Evolutionary conservation across 768 basidiomycete species (phyloP).

Genomic region (Agrocybe praecox): DNA sequence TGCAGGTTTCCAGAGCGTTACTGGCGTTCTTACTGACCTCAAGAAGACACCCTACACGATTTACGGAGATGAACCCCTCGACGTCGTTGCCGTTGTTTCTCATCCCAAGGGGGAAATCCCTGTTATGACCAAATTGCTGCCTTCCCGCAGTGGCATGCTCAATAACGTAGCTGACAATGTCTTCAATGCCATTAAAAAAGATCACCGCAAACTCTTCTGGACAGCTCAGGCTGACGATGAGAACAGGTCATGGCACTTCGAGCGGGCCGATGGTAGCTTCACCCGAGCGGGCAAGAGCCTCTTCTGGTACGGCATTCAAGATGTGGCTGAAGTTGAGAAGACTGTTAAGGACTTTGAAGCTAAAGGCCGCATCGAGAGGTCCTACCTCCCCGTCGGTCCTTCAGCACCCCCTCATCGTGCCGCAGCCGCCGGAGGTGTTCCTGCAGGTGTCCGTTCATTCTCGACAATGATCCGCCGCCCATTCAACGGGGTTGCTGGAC

Average conservation of each 20-base stretch:
- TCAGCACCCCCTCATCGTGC: constrained; percentile 60
- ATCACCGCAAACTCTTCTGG: constrained; percentile 95
- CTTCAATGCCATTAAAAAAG: constrained; percentile 94
- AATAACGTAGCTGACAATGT: constrained; percentile 98
- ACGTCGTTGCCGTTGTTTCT: constrained; percentile 92
- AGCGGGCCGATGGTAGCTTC: constrained; percentile 97
- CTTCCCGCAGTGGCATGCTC: constrained; percentile 85
- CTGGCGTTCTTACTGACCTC: constrained; percentile 82
- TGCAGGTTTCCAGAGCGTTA: constrained; percentile 80
- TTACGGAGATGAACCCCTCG: constrained; percentile 98
- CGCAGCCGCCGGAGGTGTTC: constrained; percentile 22
- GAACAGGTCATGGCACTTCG: constrained; percentile 98
- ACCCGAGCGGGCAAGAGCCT: constrained; percentile 90
- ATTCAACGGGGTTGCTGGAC: constrained; percentile 42
- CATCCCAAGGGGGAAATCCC: constrained; percentile 89
- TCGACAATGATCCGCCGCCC: constrained; percentile 54
- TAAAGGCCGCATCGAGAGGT: constrained; percentile 82
- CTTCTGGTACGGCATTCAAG: constrained; percentile 97
- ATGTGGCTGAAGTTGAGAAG: constrained; percentile 89
- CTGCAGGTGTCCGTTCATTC: constrained; percentile 52
- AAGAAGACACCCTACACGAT: constrained; percentile 87
- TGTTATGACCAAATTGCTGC: constrained; percentile 90
- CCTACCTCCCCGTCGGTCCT: constrained; percentile 88
- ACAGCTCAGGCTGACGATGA: constrained; percentile 96
- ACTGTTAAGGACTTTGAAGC: constrained; percentile 75